phyloP scores from a whole-genome alignment of 306 rosid species.

The Chamaecrista fasciculata region DNA sequence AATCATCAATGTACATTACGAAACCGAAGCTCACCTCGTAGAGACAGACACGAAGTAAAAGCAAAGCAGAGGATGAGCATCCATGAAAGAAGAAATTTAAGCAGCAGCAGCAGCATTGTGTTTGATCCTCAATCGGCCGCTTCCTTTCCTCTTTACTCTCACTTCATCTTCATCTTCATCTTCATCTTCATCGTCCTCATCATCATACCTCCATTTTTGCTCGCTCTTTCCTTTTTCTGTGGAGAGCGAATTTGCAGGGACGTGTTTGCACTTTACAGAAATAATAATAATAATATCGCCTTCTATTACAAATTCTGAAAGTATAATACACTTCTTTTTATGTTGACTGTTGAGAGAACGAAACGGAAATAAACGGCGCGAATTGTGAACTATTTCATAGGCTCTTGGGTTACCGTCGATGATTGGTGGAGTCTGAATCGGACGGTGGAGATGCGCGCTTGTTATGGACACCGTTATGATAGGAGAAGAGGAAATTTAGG shows the following conservation, averaged over 20 bases:
- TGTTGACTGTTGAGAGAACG: conserved; percentile 40
- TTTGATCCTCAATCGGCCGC: background rate
- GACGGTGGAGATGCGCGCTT: conserved; percentile 22
- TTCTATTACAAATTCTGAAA: background rate
- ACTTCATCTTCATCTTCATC: background rate
- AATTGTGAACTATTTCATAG: background rate
- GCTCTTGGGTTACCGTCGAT: background rate
- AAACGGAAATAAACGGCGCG: background rate
- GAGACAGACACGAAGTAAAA: conserved; percentile 40
- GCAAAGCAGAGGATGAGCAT: conserved; percentile 43
- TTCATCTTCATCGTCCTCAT: conserved; percentile 4
- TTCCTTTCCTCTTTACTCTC: conserved; percentile 12
- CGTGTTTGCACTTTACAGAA: conserved; percentile 39
- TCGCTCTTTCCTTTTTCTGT: conserved; percentile 20
- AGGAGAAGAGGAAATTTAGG: too few species aligned
- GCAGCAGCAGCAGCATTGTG: too few species aligned
- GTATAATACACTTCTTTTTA: background rate
- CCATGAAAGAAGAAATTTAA: conserved; percentile 52
- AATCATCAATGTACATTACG: conserved; percentile 2
- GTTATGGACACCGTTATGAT: too few species aligned
- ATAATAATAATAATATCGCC: background rate
- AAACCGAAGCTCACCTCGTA: conserved; percentile 44
- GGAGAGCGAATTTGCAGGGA: conserved; percentile 25
- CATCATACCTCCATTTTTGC: conserved; percentile 19
- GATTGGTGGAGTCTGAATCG: background rate